These are phyloP conservation scores for Scleroderma citrinum DNA, from an alignment of 768 basidiomycete species.

Conservation along the genomic window DNA sequence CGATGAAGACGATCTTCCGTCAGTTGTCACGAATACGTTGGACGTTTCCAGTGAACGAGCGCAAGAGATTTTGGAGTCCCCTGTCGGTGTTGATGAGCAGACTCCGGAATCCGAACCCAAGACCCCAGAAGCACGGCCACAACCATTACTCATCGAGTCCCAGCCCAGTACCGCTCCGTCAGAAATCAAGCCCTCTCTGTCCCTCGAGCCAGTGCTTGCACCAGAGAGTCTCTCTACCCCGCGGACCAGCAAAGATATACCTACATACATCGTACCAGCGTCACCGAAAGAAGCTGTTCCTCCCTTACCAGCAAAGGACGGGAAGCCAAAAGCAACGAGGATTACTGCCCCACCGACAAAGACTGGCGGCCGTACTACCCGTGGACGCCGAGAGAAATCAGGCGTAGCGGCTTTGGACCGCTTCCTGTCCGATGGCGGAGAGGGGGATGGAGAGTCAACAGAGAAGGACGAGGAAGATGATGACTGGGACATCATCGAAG, in stretches of 20 bases:
- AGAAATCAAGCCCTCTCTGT: slow-evolving; percentile 7
- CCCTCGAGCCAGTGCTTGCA: slow-evolving; percentile 13
- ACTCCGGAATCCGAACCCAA: slow-evolving; percentile 56
- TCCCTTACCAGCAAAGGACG: slow-evolving; percentile 27
- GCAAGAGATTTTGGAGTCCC: slow-evolving; percentile 34
- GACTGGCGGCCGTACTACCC: slow-evolving; percentile 24
- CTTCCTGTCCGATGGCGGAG: slow-evolving; percentile 51
- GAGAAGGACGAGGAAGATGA: slow-evolving; percentile 61
- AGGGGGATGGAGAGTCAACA: slow-evolving; percentile 35
- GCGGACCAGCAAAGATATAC: slow-evolving; percentile 9
- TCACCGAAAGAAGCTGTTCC: slow-evolving; percentile 21
- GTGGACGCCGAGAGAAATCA: slow-evolving; percentile 69
- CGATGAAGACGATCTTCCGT: slow-evolving; percentile 32
- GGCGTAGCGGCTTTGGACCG: slow-evolving; percentile 77
- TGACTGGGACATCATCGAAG: slow-evolving; percentile 90
- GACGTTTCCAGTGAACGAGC: slow-evolving; percentile 18
- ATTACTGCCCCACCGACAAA: slow-evolving; percentile 8
- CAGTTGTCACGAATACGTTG: slow-evolving; percentile 13
- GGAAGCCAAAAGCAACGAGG: slow-evolving; percentile 24
- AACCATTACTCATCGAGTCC: slow-evolving; percentile 26
- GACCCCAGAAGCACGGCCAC: slow-evolving; percentile 65
- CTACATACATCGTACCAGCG: neutral
- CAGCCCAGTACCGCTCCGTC: slow-evolving; percentile 5
- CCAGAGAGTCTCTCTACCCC: slow-evolving; percentile 13
- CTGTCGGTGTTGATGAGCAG: slow-evolving; percentile 24